Base-by-base conservation (phyloP, 1,284 basidiomycete genomes). In the Boletus mariae region DNA sequence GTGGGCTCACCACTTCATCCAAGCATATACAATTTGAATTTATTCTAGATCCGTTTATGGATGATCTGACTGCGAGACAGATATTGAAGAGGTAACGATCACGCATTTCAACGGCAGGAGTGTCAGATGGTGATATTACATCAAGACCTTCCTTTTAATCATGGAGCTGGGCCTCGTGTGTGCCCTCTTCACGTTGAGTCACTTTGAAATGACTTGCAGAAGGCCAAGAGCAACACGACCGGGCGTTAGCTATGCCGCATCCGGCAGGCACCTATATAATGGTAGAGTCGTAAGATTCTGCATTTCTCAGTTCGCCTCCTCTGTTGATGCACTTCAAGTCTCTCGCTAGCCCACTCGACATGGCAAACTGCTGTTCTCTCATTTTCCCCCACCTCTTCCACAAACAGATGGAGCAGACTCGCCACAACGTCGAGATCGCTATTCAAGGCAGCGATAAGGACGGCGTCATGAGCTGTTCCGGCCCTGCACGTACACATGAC, bases 381-480 rank as follows among this genome's bases (percentile, higher is more conserved):
- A 6, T 58, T 31, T 60, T 71, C 47, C 57, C 57, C 50, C 53
- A 54, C 52, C 46, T 67, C 51, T 54, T 61, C 51, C 32, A 52
- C 47, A 60, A 58, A 35, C 65, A 55, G 47, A 42, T 66, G 28
- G 65, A 57, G 20, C 51, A 50, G 49, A 48, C 63, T 35, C 55
- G 51, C 17, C 60, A 53, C 32, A 52, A 47, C 46, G 40, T 68
- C 50, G 67, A 70, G 40, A 52, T 63, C 42, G 53, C 55, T 52
- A 52, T 56, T n/a, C 63, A 68, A 41, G 47, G 41, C 38, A 60
- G 52, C 34, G 65, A 70, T 43, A 57, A 45, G 29, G 51, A 66
- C 37, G 57, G 61, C 48, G 40, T 72, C 48, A 70, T 63, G 52
- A 70, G 71, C 54, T 71, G 63, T 52, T 73, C 71, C 42, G 68